Evolutionary conservation across 2,329 filamentous ascomycete species (phyloP).

Genomic region (Clarireedia paspali): DNA sequence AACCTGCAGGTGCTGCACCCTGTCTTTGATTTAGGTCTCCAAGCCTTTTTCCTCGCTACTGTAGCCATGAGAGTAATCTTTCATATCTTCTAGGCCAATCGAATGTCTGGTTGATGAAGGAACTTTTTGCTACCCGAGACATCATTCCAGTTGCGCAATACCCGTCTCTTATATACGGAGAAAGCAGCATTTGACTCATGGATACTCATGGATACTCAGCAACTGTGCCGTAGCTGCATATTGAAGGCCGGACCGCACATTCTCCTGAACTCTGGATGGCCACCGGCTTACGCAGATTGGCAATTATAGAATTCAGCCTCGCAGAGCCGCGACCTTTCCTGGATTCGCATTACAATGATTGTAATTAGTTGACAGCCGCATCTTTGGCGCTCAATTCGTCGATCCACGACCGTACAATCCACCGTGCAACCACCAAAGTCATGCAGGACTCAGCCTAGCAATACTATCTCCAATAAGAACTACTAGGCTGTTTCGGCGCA

Average conservation of each 20-base stretch:
- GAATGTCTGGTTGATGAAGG: not conserved
- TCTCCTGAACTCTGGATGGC: not conserved
- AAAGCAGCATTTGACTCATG: not conserved
- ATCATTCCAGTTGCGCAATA: not conserved
- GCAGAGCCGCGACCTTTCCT: not conserved
- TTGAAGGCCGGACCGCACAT: not conserved
- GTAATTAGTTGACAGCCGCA: no score
- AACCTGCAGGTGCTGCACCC: constrained; percentile 27
- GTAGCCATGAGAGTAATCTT: not conserved
- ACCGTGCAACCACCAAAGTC: not conserved
- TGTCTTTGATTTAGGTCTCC: constrained; percentile 23
- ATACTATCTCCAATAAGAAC: no score
- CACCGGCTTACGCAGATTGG: not conserved
- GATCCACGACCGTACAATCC: not conserved
- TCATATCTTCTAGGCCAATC: not conserved
- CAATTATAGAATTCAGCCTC: constrained; percentile 3
- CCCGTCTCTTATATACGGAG: not conserved
- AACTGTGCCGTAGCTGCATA: not conserved
- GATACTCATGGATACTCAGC: not conserved
- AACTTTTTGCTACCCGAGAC: not conserved
- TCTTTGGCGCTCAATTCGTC: no score
- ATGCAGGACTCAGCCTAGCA: no score
- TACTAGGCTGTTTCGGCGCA: not conserved
- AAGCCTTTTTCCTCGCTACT: constrained; percentile 19
- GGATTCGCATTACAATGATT: no score